Base-by-base conservation (phyloP, 306 rosid genomes). In the Gynostemma pentaphyllum region DNA sequence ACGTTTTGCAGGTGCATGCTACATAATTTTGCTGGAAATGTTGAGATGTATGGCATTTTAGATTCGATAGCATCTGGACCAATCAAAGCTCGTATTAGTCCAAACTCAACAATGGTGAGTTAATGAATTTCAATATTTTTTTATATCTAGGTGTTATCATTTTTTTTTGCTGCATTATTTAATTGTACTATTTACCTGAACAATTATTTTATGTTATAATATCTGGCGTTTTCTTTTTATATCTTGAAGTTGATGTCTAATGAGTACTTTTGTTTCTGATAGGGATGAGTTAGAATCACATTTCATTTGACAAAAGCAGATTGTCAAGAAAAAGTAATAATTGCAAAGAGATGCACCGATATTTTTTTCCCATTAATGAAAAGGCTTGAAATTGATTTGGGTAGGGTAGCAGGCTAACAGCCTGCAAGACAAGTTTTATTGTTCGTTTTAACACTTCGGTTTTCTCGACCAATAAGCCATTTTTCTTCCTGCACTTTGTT, bases 1-100 rank as follows among this genome's bases (percentile, higher is more conserved):
- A 52, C 76, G 62, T 62, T 67, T 26, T 67, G 45, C 95, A 90
- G 94, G 97, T 87, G 97, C 68, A 90, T 90, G 97, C 84, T 90
- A 72, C 97, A 90, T 82, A 90, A 90, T 68, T 87, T 90, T 71
- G 95, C 97, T 27, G 97, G 94, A 78, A 87, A 90, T 14, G 40
- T 81, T 62, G 94, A 87, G 81, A 90, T 90, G 97, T 87, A 87
- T 57, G 97, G 95, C 37, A 59, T 82, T 71, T 74, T 90, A 69
- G 94, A 87, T 60, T 75, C 90, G 3, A 68, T 90, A 74, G 88
- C 87, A 63, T 82, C 95, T 61, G 95, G 97, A 59, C 97, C 95
- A 62, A 67, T 90, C 71, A 88, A 87, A 44, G 97, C 95, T 57
- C 80, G 81, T 28, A 71, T 51, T 68, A 90, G 97, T 74, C 71